These are phyloP conservation scores for Scheffersomyces illinoinensis DNA, from an alignment of 1,139 yeast species.

Conservation along the genomic window DNA sequence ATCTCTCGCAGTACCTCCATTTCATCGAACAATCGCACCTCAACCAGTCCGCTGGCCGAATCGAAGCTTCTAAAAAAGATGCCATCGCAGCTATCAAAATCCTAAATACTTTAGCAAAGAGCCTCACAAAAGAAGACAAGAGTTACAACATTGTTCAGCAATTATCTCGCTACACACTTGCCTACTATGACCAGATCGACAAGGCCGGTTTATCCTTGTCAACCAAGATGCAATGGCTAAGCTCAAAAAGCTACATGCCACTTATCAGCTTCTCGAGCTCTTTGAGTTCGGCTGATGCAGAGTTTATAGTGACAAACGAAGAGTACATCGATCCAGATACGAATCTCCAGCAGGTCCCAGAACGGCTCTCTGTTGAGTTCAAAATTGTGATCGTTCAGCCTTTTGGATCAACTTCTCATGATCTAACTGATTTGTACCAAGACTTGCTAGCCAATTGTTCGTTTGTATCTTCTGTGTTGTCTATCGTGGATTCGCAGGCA, in stretches of 20 bases:
- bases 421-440: slow-evolving; percentile 41
- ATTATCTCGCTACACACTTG: not conserved
- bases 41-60: not conserved
- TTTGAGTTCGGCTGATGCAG: slow-evolving; percentile 13
- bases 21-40: not conserved
- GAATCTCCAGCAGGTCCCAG: slow-evolving; percentile 17
- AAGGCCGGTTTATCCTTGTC: not conserved
- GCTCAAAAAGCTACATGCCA: slow-evolving; percentile 37
- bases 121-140: not conserved
- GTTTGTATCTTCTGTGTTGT: slow-evolving; percentile 64
- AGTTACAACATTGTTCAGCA: not conserved
- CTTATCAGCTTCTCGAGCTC: slow-evolving; percentile 17
- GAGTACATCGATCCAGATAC: slow-evolving; percentile 9
- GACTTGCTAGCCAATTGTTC: slow-evolving; percentile 74
- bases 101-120: not conserved
- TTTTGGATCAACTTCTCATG: slow-evolving; percentile 18
- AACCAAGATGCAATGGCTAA: not conserved
- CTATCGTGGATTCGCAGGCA: slow-evolving; percentile 28
- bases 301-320: slow-evolving; percentile 4
- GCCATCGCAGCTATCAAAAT: not conserved
- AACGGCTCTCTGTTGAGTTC: slow-evolving; percentile 15
- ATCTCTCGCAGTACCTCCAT: not conserved
- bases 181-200: not conserved
- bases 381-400: slow-evolving; percentile 12
- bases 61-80: not conserved